Percentiles rank a stretch among this genome's conserved stretches.
Conservation (phyloP, 257 asterid species). For the Primulina eburnea region DNA sequence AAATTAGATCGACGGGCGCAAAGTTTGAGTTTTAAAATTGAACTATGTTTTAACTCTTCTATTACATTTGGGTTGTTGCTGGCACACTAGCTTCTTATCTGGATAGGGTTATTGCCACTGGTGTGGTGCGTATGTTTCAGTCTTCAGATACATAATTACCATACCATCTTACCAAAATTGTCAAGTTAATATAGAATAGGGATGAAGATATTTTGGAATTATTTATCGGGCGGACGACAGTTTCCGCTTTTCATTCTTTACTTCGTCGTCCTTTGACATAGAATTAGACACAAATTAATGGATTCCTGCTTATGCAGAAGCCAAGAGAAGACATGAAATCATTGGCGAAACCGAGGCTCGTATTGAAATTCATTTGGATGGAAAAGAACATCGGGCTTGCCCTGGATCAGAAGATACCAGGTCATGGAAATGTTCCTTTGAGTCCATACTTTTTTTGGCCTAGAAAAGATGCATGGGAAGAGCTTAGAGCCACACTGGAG, state of each 20-base stretch:
- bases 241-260: no score
- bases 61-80: not conserved
- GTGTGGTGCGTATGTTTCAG: not conserved
- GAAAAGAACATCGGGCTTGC: constrained; percentile 60
- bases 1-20: no score
- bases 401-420: constrained; percentile 43
- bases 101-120: not conserved
- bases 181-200: no score
- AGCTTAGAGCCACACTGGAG: not conserved
- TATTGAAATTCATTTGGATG: constrained; percentile 61
- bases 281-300: not conserved
- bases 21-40: no score
- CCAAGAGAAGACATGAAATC: constrained; percentile 22
- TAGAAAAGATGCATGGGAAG: not conserved
- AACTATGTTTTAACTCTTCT: not conserved
- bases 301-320: constrained; percentile 13
- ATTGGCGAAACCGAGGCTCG: constrained; percentile 36
- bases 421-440: constrained; percentile 44
- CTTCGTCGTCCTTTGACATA: no score
- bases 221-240: no score
- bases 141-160: no score
- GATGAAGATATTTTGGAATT: no score
- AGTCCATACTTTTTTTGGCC: not conserved
- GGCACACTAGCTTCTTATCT: not conserved
- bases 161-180: no score